A percentile compares a stretch with the other conserved stretches of the same genome.
Conservation (phyloP, 2,329 filamentous ascomycete species). For the Aspergillus novofumigatus region DNA sequence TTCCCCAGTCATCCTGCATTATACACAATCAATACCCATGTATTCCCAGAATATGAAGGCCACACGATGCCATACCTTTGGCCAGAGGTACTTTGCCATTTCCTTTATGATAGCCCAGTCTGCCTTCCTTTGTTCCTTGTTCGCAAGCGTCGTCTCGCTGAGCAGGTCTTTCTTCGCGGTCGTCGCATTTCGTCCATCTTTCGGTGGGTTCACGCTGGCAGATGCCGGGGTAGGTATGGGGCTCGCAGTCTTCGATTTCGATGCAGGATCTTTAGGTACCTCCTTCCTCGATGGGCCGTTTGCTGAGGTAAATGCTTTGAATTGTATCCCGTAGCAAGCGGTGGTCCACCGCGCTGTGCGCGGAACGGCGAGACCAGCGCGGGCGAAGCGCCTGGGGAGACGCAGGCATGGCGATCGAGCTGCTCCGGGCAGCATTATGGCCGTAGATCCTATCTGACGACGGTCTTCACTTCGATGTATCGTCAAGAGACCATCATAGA, state of each 20-base stretch:
- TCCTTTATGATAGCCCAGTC: slow-evolving; percentile 99
- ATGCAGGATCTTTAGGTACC: slow-evolving; percentile 10
- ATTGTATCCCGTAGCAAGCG: slow-evolving; percentile 21
- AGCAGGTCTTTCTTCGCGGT: slow-evolving; percentile 56
- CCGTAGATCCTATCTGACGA: slow-evolving; percentile 6
- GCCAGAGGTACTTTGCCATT: slow-evolving; percentile 95
- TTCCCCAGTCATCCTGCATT: slow-evolving; percentile 64
- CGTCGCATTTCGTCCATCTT: slow-evolving; percentile 22
- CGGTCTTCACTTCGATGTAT: neutral
- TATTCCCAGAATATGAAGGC: neutral
- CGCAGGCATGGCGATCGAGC: slow-evolving; percentile 33
- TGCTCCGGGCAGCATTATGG: slow-evolving; percentile 37
- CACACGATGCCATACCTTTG: slow-evolving; percentile 53
- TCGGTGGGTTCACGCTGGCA: slow-evolving; percentile 17
- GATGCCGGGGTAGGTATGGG: slow-evolving; percentile 13
- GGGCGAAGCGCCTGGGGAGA: slow-evolving; percentile 23
- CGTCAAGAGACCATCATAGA: neutral
- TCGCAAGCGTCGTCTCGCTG: slow-evolving; percentile 60
- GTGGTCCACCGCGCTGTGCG: slow-evolving; percentile 19
- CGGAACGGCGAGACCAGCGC: slow-evolving; percentile 21
- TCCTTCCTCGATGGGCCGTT: slow-evolving; percentile 20
- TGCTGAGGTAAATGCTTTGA: slow-evolving; percentile 28
- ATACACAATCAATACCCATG: slow-evolving; percentile 15
- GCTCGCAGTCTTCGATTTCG: slow-evolving; percentile 11
- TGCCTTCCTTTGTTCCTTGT: slow-evolving; percentile 86